Evolutionary conservation across 768 basidiomycete genomes (phyloP), one percentile per base, ranked within the genome.

Genomic region (Tulasnella sp.): DNA sequence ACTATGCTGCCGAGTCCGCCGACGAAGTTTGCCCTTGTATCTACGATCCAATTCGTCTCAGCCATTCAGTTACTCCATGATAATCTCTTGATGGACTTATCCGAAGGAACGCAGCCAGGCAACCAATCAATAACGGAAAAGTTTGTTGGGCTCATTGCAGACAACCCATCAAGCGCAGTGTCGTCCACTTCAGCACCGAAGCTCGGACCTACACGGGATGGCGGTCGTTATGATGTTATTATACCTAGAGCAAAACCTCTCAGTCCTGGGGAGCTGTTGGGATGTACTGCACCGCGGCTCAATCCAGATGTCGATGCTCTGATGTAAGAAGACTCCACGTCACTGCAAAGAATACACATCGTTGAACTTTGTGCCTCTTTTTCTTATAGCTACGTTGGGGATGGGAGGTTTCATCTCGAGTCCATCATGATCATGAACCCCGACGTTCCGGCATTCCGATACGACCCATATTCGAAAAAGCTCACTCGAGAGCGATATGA

Each of bases 401-500:
- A 99, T 66, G 96, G 96, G 21, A 85, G 96, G 9, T 99, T 99
- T 75, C 96, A 98, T 69, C 79, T 98, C 17, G 96, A 99, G 71
- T 88, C 91, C 12, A 92, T 97, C 69, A 99, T 99, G 96, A 96
- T 99, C 60, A 92, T 92, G n/a, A 99, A 99, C 69, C 96, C 96
- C 0, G 71, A 79, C 29, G 78, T 98, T 17, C 92, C 96, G 10
- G 93, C 96, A 0, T 99, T 96, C 73, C 82, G 96, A 21, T 99
- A 98, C 71, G 96, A 98, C 68, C 96, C 96, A 2, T 99, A 98
- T 70, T 90, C 92, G 21, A 99, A 99, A 71, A 96, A 92, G 68
- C 77, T 99, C 52, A 97, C 96, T 1, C 75, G 91, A 60, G 96
- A 99, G 68, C 78, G 82, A 2, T 99, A 98, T 64, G 79, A 91